Base-by-base conservation (phyloP, 208 protist species). In the Trypanosoma avium region DNA sequence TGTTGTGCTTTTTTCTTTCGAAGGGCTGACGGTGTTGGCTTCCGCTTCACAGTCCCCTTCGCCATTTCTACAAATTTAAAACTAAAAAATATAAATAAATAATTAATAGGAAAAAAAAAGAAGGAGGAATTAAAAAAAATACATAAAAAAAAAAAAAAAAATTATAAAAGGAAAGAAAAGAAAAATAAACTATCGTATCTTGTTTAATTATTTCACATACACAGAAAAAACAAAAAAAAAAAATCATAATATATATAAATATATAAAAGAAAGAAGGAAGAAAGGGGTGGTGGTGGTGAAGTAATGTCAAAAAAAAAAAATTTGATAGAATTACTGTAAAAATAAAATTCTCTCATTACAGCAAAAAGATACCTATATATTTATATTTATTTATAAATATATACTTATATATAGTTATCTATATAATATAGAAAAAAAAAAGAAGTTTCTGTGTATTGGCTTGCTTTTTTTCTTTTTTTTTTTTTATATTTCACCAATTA, bases 1-100 rank as follows among this genome's bases (percentile, higher is more conserved):
- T 93, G 86, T 61, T 93, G 79, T 13, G 87, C 77, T 75, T 91
- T 90, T 60, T 93, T 93, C 78, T 90, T 91, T 15, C 87, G 79
- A 57, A 88, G 60, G 47, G 87, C 76, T 21, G 90, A 93, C 42
- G 87, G 90, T 47, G 90, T 96, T 29, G 82, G 60, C 75, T 90
- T 93, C 35, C 82, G 75, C 69, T 88, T 92, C 36, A 91, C 70
- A 0, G 74, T 79, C 4, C 83, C 81, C 72, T 81, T 92, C 26
- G 66, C 84, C 90, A 96, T 96, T 12, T n/a, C n/a, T n/a, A 33
- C 29, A 26, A 42, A 42, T 59, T 21, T 9, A 61, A 19, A 21
- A 26, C 4, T 48, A 17, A 35, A 45, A 38, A 27, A n/a, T 48
- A 38, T 59, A 52, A 53, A 32, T 7, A 63, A 42, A 62, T 10